Evolutionary conservation across 2,329 filamentous ascomycete genomes (phyloP).

Genomic region (Fusarium papillatum): DNA sequence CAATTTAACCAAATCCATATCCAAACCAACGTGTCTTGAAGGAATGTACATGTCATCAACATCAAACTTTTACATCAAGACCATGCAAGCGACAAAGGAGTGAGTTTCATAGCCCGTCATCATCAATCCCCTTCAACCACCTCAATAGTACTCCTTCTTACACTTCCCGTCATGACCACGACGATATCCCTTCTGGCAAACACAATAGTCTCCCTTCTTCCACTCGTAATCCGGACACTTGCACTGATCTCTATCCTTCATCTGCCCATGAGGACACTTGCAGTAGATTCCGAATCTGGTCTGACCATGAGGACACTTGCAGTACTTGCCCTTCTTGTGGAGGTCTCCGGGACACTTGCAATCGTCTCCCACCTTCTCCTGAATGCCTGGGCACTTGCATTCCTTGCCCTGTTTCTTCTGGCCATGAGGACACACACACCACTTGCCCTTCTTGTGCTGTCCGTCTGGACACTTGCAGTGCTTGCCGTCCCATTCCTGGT

Average conservation of each 20-base stretch:
- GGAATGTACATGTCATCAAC: conserved; percentile 1
- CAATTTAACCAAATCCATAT: not conserved
- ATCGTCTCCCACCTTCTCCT: not conserved
- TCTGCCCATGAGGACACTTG: not conserved
- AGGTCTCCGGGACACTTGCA: not conserved
- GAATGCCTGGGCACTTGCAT: not conserved
- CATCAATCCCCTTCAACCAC: not conserved
- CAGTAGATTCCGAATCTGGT: not conserved
- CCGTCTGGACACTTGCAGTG: not conserved
- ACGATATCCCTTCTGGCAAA: not conserved
- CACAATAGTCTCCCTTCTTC: not conserved
- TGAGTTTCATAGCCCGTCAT: not conserved
- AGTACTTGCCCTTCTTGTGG: not conserved
- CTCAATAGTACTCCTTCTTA: not conserved
- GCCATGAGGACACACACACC: not conserved
- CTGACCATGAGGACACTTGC: not conserved
- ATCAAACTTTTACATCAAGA: not conserved
- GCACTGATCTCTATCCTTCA: not conserved
- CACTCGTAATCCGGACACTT: not conserved
- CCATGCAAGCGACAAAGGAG: not conserved
- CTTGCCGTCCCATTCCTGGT: not conserved
- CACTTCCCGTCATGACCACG: conserved; percentile 1
- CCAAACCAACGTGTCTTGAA: not conserved
- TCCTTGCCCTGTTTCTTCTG: not conserved
- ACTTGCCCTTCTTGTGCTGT: not conserved